These are phyloP conservation scores for Sporobolomyces roseus DNA, from an alignment of 768 basidiomycete genomes.

Conservation along the genomic window DNA sequence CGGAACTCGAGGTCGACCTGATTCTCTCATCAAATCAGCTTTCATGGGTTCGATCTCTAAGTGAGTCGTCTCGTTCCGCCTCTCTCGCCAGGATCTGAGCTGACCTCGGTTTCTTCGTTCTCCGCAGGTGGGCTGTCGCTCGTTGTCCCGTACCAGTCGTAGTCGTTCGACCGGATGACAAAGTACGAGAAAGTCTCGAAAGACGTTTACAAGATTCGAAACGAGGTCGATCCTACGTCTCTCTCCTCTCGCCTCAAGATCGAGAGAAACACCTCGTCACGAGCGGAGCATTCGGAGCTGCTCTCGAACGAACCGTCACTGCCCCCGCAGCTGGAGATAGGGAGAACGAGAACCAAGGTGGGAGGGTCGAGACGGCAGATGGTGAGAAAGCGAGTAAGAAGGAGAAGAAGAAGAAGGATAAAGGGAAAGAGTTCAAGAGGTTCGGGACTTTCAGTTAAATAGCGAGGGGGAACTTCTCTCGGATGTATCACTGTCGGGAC, in stretches of 20 bases:
- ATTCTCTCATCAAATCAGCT: constrained; percentile 57
- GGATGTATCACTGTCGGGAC: too few relatives aligned
- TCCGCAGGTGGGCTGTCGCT: constrained; percentile 68
- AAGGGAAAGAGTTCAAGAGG: constrained; percentile 28
- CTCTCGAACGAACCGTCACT: constrained; percentile 26
- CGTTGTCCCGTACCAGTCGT: constrained; percentile 95
- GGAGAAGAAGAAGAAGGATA: constrained; percentile 34
- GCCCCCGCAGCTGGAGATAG: constrained; percentile 20
- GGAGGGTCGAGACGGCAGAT: neutral
- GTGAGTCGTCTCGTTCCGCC: constrained; percentile 43
- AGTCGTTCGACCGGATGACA: constrained; percentile 63
- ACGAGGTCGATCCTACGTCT: constrained; percentile 38
- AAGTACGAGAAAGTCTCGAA: constrained; percentile 40
- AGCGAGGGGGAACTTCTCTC: too few relatives aligned
- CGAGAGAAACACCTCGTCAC: constrained; percentile 5
- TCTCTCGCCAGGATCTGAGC: neutral
- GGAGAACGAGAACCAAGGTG: neutral
- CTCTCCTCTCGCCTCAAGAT: constrained; percentile 27
- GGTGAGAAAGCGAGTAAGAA: neutral
- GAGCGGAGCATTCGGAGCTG: constrained; percentile 1
- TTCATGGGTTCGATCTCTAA: constrained; percentile 63
- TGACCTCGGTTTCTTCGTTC: neutral
- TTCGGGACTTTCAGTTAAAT: constrained; percentile 31
- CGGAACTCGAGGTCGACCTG: constrained; percentile 69
- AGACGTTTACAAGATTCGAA: constrained; percentile 33